Evolutionary conservation across 768 basidiomycete species (phyloP), one percentile per base, ranked within the genome.

Genomic region (Pulveroboletus frians): DNA sequence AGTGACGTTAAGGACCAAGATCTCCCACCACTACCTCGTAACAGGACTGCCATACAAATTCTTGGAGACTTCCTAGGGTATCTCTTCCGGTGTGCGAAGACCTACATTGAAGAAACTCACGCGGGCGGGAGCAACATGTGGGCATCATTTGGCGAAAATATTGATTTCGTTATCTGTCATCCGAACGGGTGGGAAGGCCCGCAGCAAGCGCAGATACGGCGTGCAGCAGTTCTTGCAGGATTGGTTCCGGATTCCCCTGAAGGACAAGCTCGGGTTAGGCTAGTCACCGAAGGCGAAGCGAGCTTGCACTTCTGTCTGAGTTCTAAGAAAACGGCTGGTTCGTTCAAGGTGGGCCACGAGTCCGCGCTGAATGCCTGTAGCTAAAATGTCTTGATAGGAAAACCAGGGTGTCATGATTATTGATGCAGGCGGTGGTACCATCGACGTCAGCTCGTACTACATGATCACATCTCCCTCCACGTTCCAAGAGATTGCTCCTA

Each of bases 101-200:
- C 58, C 4, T 80, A 73, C 44, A 73, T 80, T 26, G 61, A 73
- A 51, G 74, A 78, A 40, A 71, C 69, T 0, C 73, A 79, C 38
- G 65, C 70, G 0, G 72, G 67, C 43, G 77, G 77, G 4, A 51
- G 36, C 2, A 61, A 62, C 3, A 56, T 77, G 45, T 77, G 74
- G 75, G 27, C 52, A 3, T 74, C 76, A 7, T 61, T 78, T 5
- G 23, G 23, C 6, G 5, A 26, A 26, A 26, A 26, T 26, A 26
- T 26, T 26, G 23, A 26, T 26, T 26, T 26, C 5, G 23, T 26
- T 26, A 4, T 26, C 23, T 26, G 23, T 26, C 23, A 26, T 6
- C 23, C 23, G 23, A 26, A 26, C 23, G 23, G 23, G 23, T 26
- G 23, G 23, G 23, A 26, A 26, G 23, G 23, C 6, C 4, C 23